Base-by-base conservation (phyloP, 139 green algal species). In the Pedinophyceae sp. region DNA sequence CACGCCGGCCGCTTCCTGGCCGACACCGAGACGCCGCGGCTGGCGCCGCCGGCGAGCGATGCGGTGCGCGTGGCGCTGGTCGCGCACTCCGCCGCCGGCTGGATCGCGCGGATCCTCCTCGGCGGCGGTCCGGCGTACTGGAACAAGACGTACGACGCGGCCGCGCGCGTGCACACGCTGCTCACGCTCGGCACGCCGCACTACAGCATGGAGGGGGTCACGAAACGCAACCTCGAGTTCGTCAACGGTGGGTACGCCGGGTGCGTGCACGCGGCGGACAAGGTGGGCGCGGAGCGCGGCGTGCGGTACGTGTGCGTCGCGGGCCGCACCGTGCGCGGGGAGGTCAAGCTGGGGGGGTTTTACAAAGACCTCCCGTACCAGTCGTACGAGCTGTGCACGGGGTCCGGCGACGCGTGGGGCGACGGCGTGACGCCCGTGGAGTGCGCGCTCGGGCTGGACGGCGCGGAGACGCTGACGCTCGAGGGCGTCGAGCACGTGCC, bases 91-190 rank as follows among this genome's bases (percentile, higher is more conserved):
- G 65, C 65, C 22, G 30, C 25, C 3, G 65, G 65, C 28, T 73
- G 65, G 65, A 73, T 73, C 46, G 60, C 34, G 34, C 53, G 65
- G 13, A 68, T 73, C 20, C 58, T 65, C 19, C 59, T 73, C 2
- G 60, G 53, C 49, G 28, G 50, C 38, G 59, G 28, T 17, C 55
- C 46, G 0, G 25, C 49, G 4, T 68, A 73, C 50, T 53, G 60
- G 18, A 58, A 54, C 27, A 28, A 27, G 3, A 27, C 61, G 5
- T 73, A 68, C 46, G 23, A 65, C 20, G 65, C 59, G 4, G 30
- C 30, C 19, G 48, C 60, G 13, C 3, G 20, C 15, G 41, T 60
- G 34, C 54, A 64, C 43, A 61, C 54, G 4, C 55, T 73, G 13
- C 29, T 73, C 4, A 68, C 59, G 0, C 60, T 73, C 30, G 65